Evolutionary conservation across 2,329 filamentous ascomycete species (phyloP).

Genomic region (Curvularia eragrostidis): DNA sequence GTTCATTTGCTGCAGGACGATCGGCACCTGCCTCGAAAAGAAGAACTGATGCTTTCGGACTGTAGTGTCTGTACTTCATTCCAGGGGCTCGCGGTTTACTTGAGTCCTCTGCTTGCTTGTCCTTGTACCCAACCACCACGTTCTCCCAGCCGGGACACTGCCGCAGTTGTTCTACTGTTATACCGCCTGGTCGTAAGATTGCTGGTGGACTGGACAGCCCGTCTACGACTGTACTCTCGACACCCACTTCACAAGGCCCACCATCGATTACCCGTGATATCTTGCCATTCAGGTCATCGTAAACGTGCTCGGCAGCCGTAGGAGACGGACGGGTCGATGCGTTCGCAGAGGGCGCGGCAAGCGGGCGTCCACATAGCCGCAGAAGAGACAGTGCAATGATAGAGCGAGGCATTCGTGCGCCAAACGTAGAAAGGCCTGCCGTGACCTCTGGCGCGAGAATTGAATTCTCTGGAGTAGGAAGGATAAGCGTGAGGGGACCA

Average conservation of each 20-base stretch:
- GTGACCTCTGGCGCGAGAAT: conserved; percentile 90
- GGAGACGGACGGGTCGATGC: conserved; percentile 92
- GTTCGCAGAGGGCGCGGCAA: conserved; percentile 93
- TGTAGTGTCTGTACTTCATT: conserved; percentile 99
- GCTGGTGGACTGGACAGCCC: conserved; percentile 81
- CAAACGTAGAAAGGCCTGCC: conserved; percentile 82
- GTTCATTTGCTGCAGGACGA: conserved; percentile 36
- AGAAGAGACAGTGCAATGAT: conserved; percentile 89
- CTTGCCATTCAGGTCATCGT: conserved; percentile 79
- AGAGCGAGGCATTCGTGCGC: conserved; percentile 85
- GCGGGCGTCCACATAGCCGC: conserved; percentile 73
- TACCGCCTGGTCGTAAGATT: conserved; percentile 83
- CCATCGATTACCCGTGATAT: conserved; percentile 91
- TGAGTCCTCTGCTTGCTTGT: conserved; percentile 67
- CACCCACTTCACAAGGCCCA: conserved; percentile 83
- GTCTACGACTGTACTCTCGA: conserved; percentile 97
- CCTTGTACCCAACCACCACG: conserved; percentile 79
- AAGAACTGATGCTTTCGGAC: conserved; percentile 83
- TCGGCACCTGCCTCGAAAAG: conserved; percentile 71
- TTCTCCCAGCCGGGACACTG: conserved; percentile 80
- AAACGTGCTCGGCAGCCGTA: conserved; percentile 87
- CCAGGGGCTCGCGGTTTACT: conserved; percentile 81
- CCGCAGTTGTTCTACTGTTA: conserved; percentile 81
- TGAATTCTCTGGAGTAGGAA: conserved; percentile 75
- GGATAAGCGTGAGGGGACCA: conserved; percentile 87